Evolutionary conservation across 129 eudicot genomes (phyloP).

Genomic region (Lactuca sativa): DNA sequence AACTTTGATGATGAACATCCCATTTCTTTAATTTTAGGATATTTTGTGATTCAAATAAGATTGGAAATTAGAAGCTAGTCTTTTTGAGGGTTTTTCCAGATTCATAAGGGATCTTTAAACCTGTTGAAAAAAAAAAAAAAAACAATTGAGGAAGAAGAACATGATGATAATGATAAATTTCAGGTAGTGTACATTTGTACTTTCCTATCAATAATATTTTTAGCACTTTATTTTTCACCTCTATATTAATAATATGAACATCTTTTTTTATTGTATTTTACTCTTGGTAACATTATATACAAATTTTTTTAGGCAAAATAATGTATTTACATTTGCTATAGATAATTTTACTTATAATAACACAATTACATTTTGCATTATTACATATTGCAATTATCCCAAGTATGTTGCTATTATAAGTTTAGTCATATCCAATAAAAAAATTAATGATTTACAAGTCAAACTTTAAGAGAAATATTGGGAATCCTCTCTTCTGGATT

Average conservation of each 20-base stretch:
- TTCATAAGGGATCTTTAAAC: slow-evolving; percentile 51
- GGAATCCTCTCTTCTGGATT: not conserved
- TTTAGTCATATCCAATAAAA: too few species aligned
- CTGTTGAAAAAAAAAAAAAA: slow-evolving; percentile 29
- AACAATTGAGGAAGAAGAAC: slow-evolving; percentile 12
- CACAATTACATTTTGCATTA: too few species aligned
- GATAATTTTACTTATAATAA: too few species aligned
- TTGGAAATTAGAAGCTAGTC: slow-evolving; percentile 20
- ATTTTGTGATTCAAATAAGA: slow-evolving; percentile 43
- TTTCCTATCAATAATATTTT: too few species aligned
- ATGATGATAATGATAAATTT: not conserved
- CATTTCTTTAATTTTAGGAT: slow-evolving; percentile 54
- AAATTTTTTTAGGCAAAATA: too few species aligned
- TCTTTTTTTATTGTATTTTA: too few species aligned
- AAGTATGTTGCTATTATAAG: too few species aligned
- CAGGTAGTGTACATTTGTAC: not conserved
- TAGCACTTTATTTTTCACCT: not conserved
- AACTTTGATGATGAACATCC: slow-evolving; percentile 96
- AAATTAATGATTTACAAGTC: slow-evolving; percentile 12
- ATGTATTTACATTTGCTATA: too few species aligned
- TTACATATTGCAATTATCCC: too few species aligned
- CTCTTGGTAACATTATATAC: too few species aligned
- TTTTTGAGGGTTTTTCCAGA: slow-evolving; percentile 40
- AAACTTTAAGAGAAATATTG: not conserved
- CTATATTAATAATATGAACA: too few species aligned